These are phyloP conservation scores for Blastobotrys mokoenaii DNA, from an alignment of 805 yeast species.

Conservation along the genomic window DNA sequence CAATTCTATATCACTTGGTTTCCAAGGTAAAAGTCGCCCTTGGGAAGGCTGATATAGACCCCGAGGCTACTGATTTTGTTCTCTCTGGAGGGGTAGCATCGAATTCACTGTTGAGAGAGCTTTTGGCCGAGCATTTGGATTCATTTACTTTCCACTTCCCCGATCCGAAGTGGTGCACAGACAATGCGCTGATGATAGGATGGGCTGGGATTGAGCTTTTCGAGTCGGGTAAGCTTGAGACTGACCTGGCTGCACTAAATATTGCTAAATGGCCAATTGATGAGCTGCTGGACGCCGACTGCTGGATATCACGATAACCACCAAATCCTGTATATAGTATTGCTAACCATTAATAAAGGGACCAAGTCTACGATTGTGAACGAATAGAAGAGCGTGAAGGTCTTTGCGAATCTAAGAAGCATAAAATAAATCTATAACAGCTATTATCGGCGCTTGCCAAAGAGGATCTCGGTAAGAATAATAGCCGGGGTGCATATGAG, in stretches of 20 bases:
- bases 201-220: slow-evolving; percentile 90
- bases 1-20: slow-evolving; percentile 64
- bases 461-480: slow-evolving; percentile 7
- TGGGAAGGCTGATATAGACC: slow-evolving; percentile 13
- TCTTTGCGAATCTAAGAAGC: too few relatives aligned
- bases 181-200: slow-evolving; percentile 95
- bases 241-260: slow-evolving; percentile 53
- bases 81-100: slow-evolving; percentile 96
- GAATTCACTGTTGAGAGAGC: slow-evolving; percentile 33
- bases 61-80: slow-evolving; percentile 36
- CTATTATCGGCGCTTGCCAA: neutral
- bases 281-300: slow-evolving; percentile 27
- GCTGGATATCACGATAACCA: neutral
- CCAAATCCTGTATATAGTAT: too few relatives aligned
- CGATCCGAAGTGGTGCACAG: slow-evolving; percentile 68
- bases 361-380: too few relatives aligned
- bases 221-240: slow-evolving; percentile 41
- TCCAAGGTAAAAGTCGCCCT: slow-evolving; percentile 41
- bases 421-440: neutral
- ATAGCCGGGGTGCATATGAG: slow-evolving; percentile 19
- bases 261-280: slow-evolving; percentile 75
- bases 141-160: slow-evolving; percentile 51
- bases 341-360: too few relatives aligned
- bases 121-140: slow-evolving; percentile 21
- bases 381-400: too few relatives aligned